Base-by-base conservation (phyloP, 805 yeast genomes). In the Teunomyces panamensis region DNA sequence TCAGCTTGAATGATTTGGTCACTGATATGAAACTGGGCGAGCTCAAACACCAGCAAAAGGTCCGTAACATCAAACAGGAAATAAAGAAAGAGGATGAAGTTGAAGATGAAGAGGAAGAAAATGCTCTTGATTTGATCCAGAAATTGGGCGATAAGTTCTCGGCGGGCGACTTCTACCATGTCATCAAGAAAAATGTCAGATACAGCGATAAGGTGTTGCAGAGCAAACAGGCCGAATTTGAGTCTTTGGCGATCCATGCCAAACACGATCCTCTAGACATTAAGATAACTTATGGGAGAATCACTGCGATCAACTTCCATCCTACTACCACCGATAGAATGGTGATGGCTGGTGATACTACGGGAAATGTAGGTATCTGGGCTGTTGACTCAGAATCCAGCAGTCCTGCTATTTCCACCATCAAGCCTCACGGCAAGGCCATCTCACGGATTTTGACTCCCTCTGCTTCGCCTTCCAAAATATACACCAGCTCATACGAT, bases 281-380 rank as follows among this genome's bases (percentile, higher is more conserved):
- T 51, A 85, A 84, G 57, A 66, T 92, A 3, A 79, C 87, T 0
- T 77, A 79, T 32, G 86, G 84, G 45, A 73, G 99, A 49, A 83
- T 92, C 62, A 82, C 91, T 0, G 72, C 87, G 2, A 75, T 90
- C 35, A 71, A 75, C 34, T 85, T 89, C 62, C 98, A 92, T 64
- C 97, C 97, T 0, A 67, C 87, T 0, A 62, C 60, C 0, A 77
- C 74, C 0, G 81, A 82, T 50, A 75, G 85, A 53, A 58, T 92
- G 4, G 74, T 90, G 1, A 62, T 88, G 29, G 97, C 90, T 1
- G 98, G 97, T 41, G 99, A 94, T 65, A 88, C 89, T 9, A 68
- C 70, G n/a, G 99, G 99, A 5, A 78, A 82, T 52, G 67, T 90
- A 37, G 97, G 97, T 0, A 74, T 94, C 11, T 92, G 97, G 97